A percentile compares a stretch with the other conserved stretches of the same genome.
Conservation (phyloP, 768 basidiomycete genomes). For the Lactarius hatsudake region DNA sequence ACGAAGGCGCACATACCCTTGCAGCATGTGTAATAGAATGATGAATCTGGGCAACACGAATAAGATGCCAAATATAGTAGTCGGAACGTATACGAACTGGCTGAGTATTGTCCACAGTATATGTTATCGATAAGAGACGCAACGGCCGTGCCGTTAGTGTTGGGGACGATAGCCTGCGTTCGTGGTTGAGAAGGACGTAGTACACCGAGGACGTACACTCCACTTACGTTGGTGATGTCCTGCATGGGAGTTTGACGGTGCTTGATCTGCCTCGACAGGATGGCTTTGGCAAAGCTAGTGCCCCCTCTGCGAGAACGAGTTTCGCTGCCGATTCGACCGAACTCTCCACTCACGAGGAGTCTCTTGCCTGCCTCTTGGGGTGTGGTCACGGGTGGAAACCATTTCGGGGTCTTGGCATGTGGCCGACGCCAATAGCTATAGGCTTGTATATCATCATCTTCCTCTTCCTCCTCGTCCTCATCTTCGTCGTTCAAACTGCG, state of each 20-base stretch:
- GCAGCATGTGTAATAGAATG: slow-evolving; percentile 91
- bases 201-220: slow-evolving; percentile 4
- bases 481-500: slow-evolving; percentile 38
- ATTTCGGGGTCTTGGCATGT: slow-evolving; percentile 32
- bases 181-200: background rate
- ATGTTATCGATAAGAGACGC: slow-evolving; percentile 69
- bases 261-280: slow-evolving; percentile 41
- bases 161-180: slow-evolving; percentile 70
- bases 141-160: slow-evolving; percentile 76
- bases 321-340: slow-evolving; percentile 62
- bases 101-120: slow-evolving; percentile 83
- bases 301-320: slow-evolving; percentile 41
- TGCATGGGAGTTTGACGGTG: slow-evolving; percentile 42
- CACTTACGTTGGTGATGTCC: slow-evolving; percentile 52
- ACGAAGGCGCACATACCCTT: slow-evolving; percentile 50
- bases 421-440: slow-evolving; percentile 16
- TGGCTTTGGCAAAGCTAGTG: slow-evolving; percentile 47
- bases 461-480: slow-evolving; percentile 35
- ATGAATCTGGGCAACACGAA: slow-evolving; percentile 56
- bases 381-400: slow-evolving; percentile 45
- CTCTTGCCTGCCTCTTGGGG: slow-evolving; percentile 63
- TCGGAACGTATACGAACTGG: slow-evolving; percentile 42
- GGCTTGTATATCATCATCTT: slow-evolving; percentile 32
- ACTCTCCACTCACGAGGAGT: slow-evolving; percentile 74
- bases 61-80: slow-evolving; percentile 9